Evolutionary conservation across 164 flowering plant species (phyloP).

Genomic region (Piper longum): DNA sequence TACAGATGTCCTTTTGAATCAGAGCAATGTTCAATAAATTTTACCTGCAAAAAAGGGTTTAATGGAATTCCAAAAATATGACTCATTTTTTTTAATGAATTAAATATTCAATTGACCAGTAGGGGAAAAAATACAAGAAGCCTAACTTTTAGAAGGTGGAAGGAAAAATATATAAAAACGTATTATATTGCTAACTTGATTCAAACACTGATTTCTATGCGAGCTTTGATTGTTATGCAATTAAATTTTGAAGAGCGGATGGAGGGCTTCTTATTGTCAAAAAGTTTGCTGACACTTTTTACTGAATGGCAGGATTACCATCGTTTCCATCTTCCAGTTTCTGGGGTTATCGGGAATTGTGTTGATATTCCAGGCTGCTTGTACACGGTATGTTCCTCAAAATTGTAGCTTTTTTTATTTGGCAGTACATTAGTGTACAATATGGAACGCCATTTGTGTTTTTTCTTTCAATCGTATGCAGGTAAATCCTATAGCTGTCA

Average conservation of each 20-base stretch:
- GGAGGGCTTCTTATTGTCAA: neutral
- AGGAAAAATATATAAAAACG: too few species aligned
- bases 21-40: neutral
- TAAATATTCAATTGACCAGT: too few species aligned
- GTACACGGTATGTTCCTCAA: conserved; percentile 48
- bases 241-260: too few species aligned
- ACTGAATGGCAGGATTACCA: conserved; percentile 73
- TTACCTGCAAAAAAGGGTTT: too few species aligned
- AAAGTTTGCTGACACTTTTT: neutral
- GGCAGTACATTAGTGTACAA: neutral
- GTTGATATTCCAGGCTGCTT: conserved; percentile 68
- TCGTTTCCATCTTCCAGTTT: conserved; percentile 81
- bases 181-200: too few species aligned
- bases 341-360: conserved; percentile 61
- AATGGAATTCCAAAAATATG: too few species aligned
- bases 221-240: too few species aligned
- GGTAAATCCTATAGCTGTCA: conserved; percentile 98
- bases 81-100: too few species aligned
- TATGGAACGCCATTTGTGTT: neutral
- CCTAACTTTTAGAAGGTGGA: too few species aligned
- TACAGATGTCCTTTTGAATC: neutral
- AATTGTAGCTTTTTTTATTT: neutral
- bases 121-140: too few species aligned
- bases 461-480: conserved; percentile 6
- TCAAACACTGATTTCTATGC: too few species aligned